These are phyloP conservation scores for Penicillium sp. DNA, from an alignment of 2,329 filamentous ascomycete species.

Conservation along the genomic window DNA sequence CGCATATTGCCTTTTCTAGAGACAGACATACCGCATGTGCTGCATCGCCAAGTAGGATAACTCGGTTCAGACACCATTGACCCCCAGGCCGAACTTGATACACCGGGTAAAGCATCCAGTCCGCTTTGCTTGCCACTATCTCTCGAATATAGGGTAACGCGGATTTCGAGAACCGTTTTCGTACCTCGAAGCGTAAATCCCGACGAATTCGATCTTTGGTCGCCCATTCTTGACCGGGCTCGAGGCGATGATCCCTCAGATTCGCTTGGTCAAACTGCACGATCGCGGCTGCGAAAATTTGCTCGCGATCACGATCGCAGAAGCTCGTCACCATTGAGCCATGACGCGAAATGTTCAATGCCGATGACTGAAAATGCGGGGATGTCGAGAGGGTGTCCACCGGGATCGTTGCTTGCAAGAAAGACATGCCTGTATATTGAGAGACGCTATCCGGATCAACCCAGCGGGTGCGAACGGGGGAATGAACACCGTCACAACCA, in stretches of 20 bases:
- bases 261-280: conserved; percentile 41
- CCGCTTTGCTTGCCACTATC: conserved; percentile 39
- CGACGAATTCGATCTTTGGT: conserved; percentile 40
- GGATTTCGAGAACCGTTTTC: conserved; percentile 41
- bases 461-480: conserved; percentile 41
- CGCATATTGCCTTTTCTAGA: neutral
- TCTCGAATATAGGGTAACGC: conserved; percentile 44
- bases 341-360: conserved; percentile 45
- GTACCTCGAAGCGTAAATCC: conserved; percentile 42
- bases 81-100: conserved; percentile 46
- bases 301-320: conserved; percentile 39
- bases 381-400: conserved; percentile 29
- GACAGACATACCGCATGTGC: conserved; percentile 49
- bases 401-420: conserved; percentile 42
- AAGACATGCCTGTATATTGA: conserved; percentile 48
- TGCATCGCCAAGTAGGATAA: conserved; percentile 51
- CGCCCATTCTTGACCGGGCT: conserved; percentile 39
- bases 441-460: conserved; percentile 42
- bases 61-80: conserved; percentile 46
- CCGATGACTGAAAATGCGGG: conserved; percentile 45
- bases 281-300: conserved; percentile 47
- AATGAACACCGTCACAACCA: conserved; percentile 50
- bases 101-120: conserved; percentile 52
- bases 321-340: conserved; percentile 48
- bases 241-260: conserved; percentile 30